A percentile compares a stretch with the other conserved stretches of the same genome.
Evolutionary conservation across 116 monocot genomes (phyloP).

Genomic region (Trichopus zeylanicus): DNA sequence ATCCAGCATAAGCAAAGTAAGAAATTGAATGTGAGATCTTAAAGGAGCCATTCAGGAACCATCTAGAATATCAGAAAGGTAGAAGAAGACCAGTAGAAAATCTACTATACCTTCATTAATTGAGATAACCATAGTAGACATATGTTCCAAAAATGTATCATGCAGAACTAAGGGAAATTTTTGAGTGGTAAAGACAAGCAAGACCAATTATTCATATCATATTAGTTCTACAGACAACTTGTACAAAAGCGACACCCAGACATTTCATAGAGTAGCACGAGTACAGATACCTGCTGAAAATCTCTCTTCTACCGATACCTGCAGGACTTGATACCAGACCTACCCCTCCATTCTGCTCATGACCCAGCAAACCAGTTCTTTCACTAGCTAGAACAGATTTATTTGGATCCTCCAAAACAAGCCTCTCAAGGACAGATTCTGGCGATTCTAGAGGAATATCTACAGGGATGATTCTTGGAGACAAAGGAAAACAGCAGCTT

Average conservation of each 20-base stretch:
- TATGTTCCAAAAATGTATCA: too few species aligned
- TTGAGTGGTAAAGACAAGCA: too few species aligned
- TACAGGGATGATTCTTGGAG: constrained; percentile 33
- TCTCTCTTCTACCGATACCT: constrained; percentile 53
- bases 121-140: too few species aligned
- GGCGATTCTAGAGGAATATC: constrained; percentile 31
- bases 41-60: too few species aligned
- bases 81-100: too few species aligned
- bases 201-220: neutral
- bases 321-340: constrained; percentile 41
- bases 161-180: too few species aligned
- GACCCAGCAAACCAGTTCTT: constrained; percentile 32
- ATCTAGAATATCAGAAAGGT: neutral
- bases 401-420: constrained; percentile 23
- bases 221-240: neutral
- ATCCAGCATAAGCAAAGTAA: too few species aligned
- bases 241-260: neutral
- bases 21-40: too few species aligned
- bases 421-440: constrained; percentile 28
- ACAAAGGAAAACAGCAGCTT: constrained; percentile 4
- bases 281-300: constrained; percentile 40
- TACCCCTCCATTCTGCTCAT: constrained; percentile 37
- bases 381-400: constrained; percentile 32
- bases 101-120: too few species aligned
- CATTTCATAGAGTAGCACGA: neutral